Evolutionary conservation across 2,329 filamentous ascomycete genomes (phyloP), one percentile per base, ranked within the genome.

Genomic region (Aspergillus ustus): DNA sequence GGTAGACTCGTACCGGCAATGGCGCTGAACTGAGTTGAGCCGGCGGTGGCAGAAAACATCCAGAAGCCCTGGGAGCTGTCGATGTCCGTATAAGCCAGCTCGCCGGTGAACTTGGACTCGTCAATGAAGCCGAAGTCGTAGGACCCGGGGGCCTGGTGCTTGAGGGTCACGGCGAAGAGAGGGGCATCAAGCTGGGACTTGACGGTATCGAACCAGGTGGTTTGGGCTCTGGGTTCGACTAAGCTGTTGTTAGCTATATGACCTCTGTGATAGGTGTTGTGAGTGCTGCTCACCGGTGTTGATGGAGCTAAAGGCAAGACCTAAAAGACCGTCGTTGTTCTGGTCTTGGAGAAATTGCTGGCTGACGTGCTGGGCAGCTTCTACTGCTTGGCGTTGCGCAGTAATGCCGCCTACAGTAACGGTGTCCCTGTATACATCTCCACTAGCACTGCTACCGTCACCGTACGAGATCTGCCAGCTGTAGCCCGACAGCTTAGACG

Each of bases 401-500:
- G 80, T 85, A 2, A 89, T 84, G 31, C 79, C 79, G 50, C 87
- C 88, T 28, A 91, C 82, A 22, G 79, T 78, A 46, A 91, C 89
- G 52, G 80, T 85, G 73, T 91, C 89, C 31, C 80, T 82, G 75
- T 89, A 90, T 58, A 91, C 89, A 52, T 83, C 82, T 46, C 89
- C 89, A 50, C 75, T 80, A 19, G 89, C 89, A 44, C 81, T 81
- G 49, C 85, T 86, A 15, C 86, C 86, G 66, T 91, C 89, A 25
- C 87, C 88, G 67, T 91, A 91, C 17, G 72, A 77, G 69, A 91
- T 88, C 7, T 75, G 73, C 87, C 88, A 91, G 25, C 75, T 81
- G 64, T 80, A 77, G 22, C 84, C 84, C 2, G 63, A 64, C 53
- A 86, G 67, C 49, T 80, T 73, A 64, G 80, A 81, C 51, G 77